Base-by-base conservation (phyloP, 176 grass and related monocot genomes). In the Phyllostachys edulis region DNA sequence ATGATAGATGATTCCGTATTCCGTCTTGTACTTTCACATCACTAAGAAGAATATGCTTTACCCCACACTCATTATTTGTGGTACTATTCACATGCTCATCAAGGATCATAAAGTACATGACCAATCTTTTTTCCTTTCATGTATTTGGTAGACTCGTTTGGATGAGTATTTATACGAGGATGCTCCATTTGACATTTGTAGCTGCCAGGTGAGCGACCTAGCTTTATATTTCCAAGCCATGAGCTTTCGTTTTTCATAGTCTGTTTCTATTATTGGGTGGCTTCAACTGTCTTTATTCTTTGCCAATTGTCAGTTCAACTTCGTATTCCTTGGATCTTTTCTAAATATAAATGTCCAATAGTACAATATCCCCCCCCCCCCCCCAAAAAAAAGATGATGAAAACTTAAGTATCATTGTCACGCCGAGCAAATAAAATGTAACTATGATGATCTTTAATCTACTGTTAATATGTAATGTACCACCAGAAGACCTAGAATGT, bases 161-260 rank as follows among this genome's bases (percentile, higher is more conserved):
- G 96, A 98, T 84, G 85, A 95, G 76, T 90, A 95, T 86, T 90
- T 98, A 80, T 41, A 44, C 20, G 93, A 98, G 70, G 96, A 98
- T 82, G 91, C 87, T 81, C 91, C 92, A 36, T 98, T 92, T 88
- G 96, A 98, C 76, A 89, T 95, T 74, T 95, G 96, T 75, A 98
- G 96, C 63, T 98, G 91, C 69, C 93, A 98, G 93, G 93, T 95
- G 77, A 73, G 79, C 82, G 73, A 38, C 50, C 45, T 80, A 40
- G 29, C 54, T 74, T 73, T 73, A 2, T 67, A 49, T 54, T 36
- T 73, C 15, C 17, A 78, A 7, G 1, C 45, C 14, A 77, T 20
- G 4, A 49, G 20, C 36, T 44, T 65, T 21, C 13, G 20, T 23
- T 78, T 14, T 26, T 39, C 38, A 13, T 60, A 23, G 9, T 74